Conservation (phyloP, 495 filamentous ascomycete species). For the Hypoxylon lienhwacheense region DNA sequence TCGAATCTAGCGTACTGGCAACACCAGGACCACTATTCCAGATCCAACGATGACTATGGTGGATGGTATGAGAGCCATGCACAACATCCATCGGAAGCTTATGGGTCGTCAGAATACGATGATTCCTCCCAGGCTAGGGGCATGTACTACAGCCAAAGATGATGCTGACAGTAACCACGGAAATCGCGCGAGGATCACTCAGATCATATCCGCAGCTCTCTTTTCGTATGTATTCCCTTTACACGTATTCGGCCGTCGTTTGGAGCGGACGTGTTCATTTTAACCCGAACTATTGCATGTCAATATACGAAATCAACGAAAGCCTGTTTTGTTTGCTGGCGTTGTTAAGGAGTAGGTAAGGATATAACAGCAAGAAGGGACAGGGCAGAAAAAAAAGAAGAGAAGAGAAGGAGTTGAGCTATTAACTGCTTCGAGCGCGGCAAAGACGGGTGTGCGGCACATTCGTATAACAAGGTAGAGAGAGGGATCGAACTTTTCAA, state of each 20-base stretch:
- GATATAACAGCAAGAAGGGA: neutral
- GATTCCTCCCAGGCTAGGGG: slow-evolving; percentile 34
- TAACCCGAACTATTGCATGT: neutral
- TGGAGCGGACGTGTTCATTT: neutral
- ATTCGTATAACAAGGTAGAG: slow-evolving; percentile 13
- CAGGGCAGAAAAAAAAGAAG: neutral
- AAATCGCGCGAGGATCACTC: neutral
- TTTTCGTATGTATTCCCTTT: neutral
- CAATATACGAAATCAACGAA: slow-evolving; percentile 1
- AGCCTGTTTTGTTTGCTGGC: neutral
- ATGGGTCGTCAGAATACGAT: slow-evolving; percentile 32
- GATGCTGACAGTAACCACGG: neutral
- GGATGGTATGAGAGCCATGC: slow-evolving; percentile 48
- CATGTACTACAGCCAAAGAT: slow-evolving; percentile 41
- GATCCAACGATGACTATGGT: slow-evolving; percentile 40
- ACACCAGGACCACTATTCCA: slow-evolving; percentile 48
- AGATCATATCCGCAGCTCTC: slow-evolving; percentile 5
- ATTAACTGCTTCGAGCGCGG: slow-evolving; percentile 3
- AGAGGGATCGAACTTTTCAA: slow-evolving; percentile 11
- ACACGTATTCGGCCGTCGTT: neutral
- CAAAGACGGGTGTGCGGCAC: slow-evolving; percentile 25
- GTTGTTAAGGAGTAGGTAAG: slow-evolving; percentile 9
- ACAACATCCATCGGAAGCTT: slow-evolving; percentile 33
- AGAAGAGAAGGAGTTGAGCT: slow-evolving; percentile 10
- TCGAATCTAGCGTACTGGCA: slow-evolving; percentile 51